Conservation (phyloP, 106 monocot genomes). For the Phalaenopsis equestris region DNA sequence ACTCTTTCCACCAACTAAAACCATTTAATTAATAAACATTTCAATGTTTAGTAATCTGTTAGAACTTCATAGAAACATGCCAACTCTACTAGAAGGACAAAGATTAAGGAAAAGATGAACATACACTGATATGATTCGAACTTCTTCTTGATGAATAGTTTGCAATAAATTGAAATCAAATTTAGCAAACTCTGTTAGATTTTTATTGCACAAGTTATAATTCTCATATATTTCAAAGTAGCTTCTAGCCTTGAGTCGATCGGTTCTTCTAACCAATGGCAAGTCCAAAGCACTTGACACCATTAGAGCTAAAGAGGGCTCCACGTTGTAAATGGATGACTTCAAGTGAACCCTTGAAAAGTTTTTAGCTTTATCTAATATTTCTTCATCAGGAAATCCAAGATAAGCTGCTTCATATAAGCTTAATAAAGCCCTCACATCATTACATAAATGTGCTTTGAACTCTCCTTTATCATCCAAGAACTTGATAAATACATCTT, state of each 20-base stretch:
- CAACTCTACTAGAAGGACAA: background rate
- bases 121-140: background rate
- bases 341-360: background rate
- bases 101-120: background rate
- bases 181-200: background rate
- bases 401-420: constrained; percentile 30
- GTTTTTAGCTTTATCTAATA: constrained; percentile 18
- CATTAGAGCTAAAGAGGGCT: background rate
- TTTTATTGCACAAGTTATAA: background rate
- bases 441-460: background rate
- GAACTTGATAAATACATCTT: constrained; percentile 11
- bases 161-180: background rate
- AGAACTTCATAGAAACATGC: no score
- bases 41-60: no score
- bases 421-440: constrained; percentile 14
- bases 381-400: constrained; percentile 11
- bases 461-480: constrained; percentile 1
- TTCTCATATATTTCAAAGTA: background rate
- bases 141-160: background rate
- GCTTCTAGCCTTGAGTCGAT: background rate
- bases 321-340: background rate
- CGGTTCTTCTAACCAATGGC: background rate
- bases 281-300: background rate
- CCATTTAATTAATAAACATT: background rate
- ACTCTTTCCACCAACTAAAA: background rate